A percentile compares a stretch with the other conserved stretches of the same genome.
Evolutionary conservation across 2,329 filamentous ascomycete species (phyloP).

Genomic region (Botryotinia narcissicola): DNA sequence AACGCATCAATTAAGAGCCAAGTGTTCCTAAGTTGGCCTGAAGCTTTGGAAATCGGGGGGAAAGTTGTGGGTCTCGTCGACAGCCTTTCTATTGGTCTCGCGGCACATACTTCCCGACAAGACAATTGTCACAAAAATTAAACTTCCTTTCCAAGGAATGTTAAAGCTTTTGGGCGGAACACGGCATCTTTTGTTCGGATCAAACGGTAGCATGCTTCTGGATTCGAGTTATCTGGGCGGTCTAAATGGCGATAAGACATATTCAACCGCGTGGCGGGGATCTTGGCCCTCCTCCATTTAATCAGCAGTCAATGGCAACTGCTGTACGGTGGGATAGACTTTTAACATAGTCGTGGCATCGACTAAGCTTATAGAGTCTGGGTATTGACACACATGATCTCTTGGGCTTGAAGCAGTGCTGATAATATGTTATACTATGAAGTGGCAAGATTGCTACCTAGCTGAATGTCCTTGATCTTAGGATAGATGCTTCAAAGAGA

Average conservation of each 20-base stretch:
- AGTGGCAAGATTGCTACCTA: slow-evolving; percentile 32
- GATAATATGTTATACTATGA: slow-evolving; percentile 46
- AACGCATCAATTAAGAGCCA: slow-evolving; percentile 44
- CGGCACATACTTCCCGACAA: slow-evolving; percentile 28
- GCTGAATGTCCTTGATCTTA: slow-evolving; percentile 6
- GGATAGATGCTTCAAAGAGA: slow-evolving; percentile 22
- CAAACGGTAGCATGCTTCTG: slow-evolving; percentile 35
- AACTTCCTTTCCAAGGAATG: slow-evolving; percentile 35
- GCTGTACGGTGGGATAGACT: slow-evolving; percentile 32
- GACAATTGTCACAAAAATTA: slow-evolving; percentile 31
- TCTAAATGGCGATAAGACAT: slow-evolving; percentile 38
- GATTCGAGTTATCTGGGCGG: slow-evolving; percentile 21
- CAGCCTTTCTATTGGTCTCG: slow-evolving; percentile 29
- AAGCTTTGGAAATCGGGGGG: slow-evolving; percentile 25
- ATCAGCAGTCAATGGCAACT: slow-evolving; percentile 31
- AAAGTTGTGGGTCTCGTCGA: slow-evolving; percentile 35
- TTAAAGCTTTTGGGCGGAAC: slow-evolving; percentile 28
- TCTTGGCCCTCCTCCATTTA: slow-evolving; percentile 26
- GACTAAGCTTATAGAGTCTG: slow-evolving; percentile 28
- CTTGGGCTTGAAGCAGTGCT: slow-evolving; percentile 41
- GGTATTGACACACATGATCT: slow-evolving; percentile 33
- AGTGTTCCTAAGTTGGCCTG: background rate
- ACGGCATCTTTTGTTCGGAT: slow-evolving; percentile 23
- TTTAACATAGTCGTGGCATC: slow-evolving; percentile 29
- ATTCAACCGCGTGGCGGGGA: slow-evolving; percentile 34